Percentiles rank a stretch among this genome's conserved stretches.
Conservation (phyloP, 2,329 filamentous ascomycete species). For the Penicillium sp. region DNA sequence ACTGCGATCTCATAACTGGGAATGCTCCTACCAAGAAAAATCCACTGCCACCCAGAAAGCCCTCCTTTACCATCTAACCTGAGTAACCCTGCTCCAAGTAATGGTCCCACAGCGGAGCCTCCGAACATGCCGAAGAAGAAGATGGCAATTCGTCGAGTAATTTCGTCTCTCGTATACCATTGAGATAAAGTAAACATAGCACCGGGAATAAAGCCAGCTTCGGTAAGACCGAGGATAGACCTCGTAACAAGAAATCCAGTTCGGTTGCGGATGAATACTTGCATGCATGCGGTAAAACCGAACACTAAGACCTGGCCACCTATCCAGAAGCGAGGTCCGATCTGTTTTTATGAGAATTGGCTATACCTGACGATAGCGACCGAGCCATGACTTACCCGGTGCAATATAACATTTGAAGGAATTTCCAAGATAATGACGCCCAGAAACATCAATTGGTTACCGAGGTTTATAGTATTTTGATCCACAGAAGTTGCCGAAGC, state of each 20-base stretch:
- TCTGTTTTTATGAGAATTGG: conserved; percentile 23
- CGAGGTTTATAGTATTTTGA: conserved; percentile 56
- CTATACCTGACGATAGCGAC: neutral
- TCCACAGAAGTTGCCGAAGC: conserved; percentile 48
- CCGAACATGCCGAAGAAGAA: conserved; percentile 61
- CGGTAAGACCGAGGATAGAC: conserved; percentile 52
- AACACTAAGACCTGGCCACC: conserved; percentile 55
- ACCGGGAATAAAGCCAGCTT: conserved; percentile 59
- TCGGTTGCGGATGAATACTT: conserved; percentile 49
- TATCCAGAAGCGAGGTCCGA: conserved; percentile 56
- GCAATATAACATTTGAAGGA: conserved; percentile 52
- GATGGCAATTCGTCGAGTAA: conserved; percentile 53
- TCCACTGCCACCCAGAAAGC: conserved; percentile 56
- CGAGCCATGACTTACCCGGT: conserved; percentile 15
- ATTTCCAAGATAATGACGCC: conserved; percentile 58
- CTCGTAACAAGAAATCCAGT: conserved; percentile 52
- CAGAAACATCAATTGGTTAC: conserved; percentile 59
- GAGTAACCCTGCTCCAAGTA: conserved; percentile 55
- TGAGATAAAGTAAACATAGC: conserved; percentile 57
- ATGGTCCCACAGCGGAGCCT: conserved; percentile 54
- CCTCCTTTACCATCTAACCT: conserved; percentile 48
- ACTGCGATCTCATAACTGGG: neutral
- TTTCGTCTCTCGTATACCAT: conserved; percentile 55
- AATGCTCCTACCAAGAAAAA: conserved; percentile 48
- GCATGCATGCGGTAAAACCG: conserved; percentile 52